Evolutionary conservation across 805 yeast species (phyloP).

Genomic region (Candida easanensis): DNA sequence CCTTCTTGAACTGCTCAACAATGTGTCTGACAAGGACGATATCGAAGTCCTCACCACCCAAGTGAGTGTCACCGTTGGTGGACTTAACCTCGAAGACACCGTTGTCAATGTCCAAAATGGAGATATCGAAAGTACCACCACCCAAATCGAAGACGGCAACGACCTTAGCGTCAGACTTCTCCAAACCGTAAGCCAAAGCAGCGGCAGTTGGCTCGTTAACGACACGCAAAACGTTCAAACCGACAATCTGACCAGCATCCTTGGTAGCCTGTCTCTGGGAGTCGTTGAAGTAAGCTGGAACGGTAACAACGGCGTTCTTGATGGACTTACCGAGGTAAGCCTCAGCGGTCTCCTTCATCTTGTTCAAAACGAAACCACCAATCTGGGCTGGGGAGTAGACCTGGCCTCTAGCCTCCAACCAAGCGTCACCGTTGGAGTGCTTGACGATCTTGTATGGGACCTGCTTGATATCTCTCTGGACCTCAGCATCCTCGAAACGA

Average conservation of each 20-base stretch:
- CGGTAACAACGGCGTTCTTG: constrained; percentile 81
- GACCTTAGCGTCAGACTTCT: constrained; percentile 39
- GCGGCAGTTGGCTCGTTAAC: constrained; percentile 98
- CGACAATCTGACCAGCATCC: constrained; percentile 96
- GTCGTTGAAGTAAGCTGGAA: constrained; percentile 96
- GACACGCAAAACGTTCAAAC: constrained; percentile 90
- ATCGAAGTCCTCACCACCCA: constrained; percentile 74
- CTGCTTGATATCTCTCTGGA: constrained; percentile 62
- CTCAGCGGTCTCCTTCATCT: constrained; percentile 68
- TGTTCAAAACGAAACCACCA: constrained; percentile 60
- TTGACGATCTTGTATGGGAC: constrained; percentile 64
- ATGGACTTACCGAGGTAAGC: constrained; percentile 49
- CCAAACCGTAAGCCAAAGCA: constrained; percentile 96
- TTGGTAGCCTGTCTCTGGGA: constrained; percentile 98
- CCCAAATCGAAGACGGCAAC: constrained; percentile 77
- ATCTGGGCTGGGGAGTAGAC: constrained; percentile 69
- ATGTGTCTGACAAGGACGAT: constrained; percentile 57
- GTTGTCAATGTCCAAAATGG: constrained; percentile 72
- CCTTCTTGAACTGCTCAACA: constrained; percentile 51
- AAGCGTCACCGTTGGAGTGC: constrained; percentile 66
- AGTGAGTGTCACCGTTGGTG: constrained; percentile 80
- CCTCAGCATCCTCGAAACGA: constrained; percentile 65
- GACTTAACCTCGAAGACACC: constrained; percentile 82
- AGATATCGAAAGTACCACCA: constrained; percentile 84
- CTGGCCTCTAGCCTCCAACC: constrained; percentile 46